Evolutionary conservation across 2,329 filamentous ascomycete species (phyloP).

Genomic region (Colletotrichum eleusines): DNA sequence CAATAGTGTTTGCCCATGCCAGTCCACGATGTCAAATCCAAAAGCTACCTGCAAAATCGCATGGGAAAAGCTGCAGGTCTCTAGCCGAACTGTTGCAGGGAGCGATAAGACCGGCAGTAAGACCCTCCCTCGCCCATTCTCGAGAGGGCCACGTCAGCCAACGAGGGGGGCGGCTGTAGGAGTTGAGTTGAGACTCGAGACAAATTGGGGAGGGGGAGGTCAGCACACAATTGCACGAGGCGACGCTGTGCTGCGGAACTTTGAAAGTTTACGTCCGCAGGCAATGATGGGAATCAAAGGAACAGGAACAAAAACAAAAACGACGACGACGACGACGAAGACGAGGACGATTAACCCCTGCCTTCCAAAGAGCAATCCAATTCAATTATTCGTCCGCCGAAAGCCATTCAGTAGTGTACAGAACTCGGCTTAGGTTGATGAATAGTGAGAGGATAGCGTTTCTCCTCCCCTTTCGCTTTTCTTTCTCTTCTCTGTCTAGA

Average conservation of each 20-base stretch:
- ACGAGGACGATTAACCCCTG: too few species aligned
- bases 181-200: constrained; percentile 35
- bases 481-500: background rate
- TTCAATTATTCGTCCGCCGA: background rate
- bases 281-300: background rate
- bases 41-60: constrained; percentile 5
- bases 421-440: background rate
- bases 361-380: background rate
- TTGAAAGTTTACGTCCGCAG: background rate
- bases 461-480: too few species aligned
- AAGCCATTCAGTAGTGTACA: background rate
- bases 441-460: background rate
- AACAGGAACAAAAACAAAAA: background rate
- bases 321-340: too few species aligned
- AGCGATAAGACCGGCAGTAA: constrained; percentile 23
- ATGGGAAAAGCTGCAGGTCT: constrained; percentile 30
- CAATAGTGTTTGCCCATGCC: background rate
- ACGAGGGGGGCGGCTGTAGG: constrained; percentile 4
- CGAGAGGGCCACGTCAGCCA: constrained; percentile 10
- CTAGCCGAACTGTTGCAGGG: constrained; percentile 18
- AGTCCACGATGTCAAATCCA: constrained; percentile 11
- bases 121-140: constrained; percentile 22
- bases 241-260: constrained; percentile 12
- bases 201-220: constrained; percentile 2
- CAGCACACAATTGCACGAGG: background rate